Evolutionary conservation across 306 rosid species (phyloP).

Genomic region (Casuarina equisetifolia): DNA sequence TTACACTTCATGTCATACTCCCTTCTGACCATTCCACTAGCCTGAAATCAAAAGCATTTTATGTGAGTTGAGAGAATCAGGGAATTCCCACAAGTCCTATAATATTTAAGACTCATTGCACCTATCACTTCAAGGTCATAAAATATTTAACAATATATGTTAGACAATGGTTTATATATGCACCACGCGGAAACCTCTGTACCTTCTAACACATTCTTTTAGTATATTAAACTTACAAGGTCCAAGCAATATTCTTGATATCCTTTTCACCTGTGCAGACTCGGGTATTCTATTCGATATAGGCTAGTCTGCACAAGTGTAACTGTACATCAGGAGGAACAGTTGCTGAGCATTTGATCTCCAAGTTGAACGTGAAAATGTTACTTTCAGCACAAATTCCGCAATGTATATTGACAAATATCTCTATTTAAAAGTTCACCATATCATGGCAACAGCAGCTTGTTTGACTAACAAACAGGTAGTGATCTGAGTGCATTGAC

Average conservation of each 20-base stretch:
- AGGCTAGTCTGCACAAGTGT: background rate
- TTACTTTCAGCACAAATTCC: slow-evolving; percentile 1
- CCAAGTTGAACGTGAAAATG: background rate
- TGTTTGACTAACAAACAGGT: background rate
- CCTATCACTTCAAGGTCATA: background rate
- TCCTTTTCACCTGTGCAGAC: background rate
- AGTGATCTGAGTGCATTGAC: background rate
- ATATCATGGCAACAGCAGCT: background rate
- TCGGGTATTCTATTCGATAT: background rate
- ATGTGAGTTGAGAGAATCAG: background rate
- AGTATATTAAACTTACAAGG: background rate
- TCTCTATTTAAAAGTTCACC: background rate
- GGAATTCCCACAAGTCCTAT: background rate
- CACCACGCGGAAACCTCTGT: background rate
- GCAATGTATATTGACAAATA: background rate
- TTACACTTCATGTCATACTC: slow-evolving; percentile 80
- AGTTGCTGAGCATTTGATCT: background rate
- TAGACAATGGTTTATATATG: background rate
- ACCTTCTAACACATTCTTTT: background rate
- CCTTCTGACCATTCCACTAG: slow-evolving; percentile 79
- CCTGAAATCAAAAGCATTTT: slow-evolving; percentile 44
- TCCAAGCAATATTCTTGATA: background rate
- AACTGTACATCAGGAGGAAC: background rate
- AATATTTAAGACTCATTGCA: slow-evolving; percentile 6
- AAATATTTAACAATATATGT: background rate